These are phyloP conservation scores for Colletotrichum theobromicola DNA, from an alignment of 2,329 filamentous ascomycete genomes.

Conservation along the genomic window DNA sequence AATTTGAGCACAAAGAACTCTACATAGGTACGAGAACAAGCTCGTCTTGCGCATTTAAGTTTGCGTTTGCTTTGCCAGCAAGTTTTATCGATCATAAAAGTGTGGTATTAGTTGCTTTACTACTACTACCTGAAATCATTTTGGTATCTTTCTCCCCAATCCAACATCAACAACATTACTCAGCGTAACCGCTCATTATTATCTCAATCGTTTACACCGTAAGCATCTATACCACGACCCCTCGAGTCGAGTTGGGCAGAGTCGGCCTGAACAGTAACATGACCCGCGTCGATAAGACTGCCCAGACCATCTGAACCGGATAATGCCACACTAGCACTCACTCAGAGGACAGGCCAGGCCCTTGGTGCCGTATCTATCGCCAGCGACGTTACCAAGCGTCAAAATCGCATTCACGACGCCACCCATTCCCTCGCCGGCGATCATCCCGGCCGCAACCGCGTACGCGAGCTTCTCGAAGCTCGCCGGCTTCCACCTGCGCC, in stretches of 20 bases:
- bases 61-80: background rate
- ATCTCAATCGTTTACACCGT: background rate
- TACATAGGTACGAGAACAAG: background rate
- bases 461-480: constrained; percentile 65
- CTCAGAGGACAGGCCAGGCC: constrained; percentile 33
- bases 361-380: constrained; percentile 34
- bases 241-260: background rate
- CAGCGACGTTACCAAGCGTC: constrained; percentile 36
- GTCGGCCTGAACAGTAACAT: accelerated
- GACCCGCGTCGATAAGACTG: no score
- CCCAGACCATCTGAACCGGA: no score
- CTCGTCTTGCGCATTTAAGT: background rate
- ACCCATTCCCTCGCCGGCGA: constrained; percentile 68
- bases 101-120: accelerated
- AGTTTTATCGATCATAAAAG: background rate
- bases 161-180: background rate
- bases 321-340: constrained; percentile 25
- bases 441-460: constrained; percentile 63
- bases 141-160: background rate
- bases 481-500: constrained; percentile 57
- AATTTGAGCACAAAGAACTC: background rate
- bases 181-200: background rate
- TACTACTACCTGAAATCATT: background rate
- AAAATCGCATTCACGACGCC: constrained; percentile 52
- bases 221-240: accelerated